Base-by-base conservation (phyloP, 805 yeast species). In the Myxozyma neglecta region DNA sequence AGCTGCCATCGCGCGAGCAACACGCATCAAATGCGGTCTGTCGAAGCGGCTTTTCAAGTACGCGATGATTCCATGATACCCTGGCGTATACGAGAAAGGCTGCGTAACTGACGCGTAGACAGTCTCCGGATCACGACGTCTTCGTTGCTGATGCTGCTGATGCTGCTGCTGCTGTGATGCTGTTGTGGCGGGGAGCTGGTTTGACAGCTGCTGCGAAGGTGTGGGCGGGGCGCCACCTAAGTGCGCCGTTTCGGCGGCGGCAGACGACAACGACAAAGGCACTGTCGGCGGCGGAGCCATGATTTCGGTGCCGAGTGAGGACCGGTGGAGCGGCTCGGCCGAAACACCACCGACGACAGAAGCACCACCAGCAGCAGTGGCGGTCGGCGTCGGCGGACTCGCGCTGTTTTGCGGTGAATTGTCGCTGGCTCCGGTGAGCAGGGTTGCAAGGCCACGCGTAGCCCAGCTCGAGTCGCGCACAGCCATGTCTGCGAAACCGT, bases 11-110 rank as follows among this genome's bases (percentile, higher is more conserved):
- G 89, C 84, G 70, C 87, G 86, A 1, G 96, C 91, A 85, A 94
- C 87, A 58, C 85, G 82, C 59, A 91, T 88, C 59, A 93, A 79
- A 74, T 87, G 85, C 14, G 80, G 79, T 61, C 85, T 83, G 52
- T 84, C 82, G 72, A 93, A 91, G 53, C 98, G 75, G 42, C 81
- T 77, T 60, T 87, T 79, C 62, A 93, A 76, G 72, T 92, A 92
- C 10, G 85, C 81, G 68, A 89, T 85, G 59, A 93, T 79, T 50
- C 86, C 84, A 74, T 91, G 97, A 73, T 88, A 93, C 2, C 97
- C 97, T 0, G 91, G 88, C 0, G 97, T 92, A 71, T 94, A 93
- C 8, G 92, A 83, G 71, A 88, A 94, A 0, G 98, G 97, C 56
- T 77, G 80, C 24, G 76, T 79, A 14, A 93, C 89, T 55, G 83